Evolutionary conservation across 306 rosid genomes (phyloP).

Genomic region (Fagus sylvatica): DNA sequence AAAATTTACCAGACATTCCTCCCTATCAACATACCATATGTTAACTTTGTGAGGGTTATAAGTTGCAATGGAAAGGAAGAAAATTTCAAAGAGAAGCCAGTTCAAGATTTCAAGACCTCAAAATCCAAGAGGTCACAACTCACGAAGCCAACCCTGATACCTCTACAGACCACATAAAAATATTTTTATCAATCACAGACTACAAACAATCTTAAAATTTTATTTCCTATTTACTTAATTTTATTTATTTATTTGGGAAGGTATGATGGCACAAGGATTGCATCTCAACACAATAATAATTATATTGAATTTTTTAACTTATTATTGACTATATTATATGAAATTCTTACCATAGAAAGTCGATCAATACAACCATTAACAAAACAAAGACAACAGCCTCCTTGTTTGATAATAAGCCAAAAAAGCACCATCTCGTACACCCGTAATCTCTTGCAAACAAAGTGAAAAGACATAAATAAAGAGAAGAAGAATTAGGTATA

Average conservation of each 20-base stretch:
- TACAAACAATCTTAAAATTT: neutral
- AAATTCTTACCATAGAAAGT: neutral
- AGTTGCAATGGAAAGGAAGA: neutral
- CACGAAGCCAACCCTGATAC: neutral
- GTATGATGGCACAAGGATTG: neutral
- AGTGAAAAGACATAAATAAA: neutral
- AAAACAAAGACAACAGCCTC: too few relatives aligned
- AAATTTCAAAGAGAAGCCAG: neutral
- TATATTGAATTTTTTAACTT: neutral
- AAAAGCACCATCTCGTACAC: neutral
- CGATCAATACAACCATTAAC: neutral
- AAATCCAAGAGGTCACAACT: neutral
- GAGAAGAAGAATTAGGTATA: neutral
- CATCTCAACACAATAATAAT: neutral
- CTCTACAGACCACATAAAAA: neutral
- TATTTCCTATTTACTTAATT: neutral
- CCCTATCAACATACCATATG: neutral
- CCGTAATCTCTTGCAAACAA: conserved; percentile 31
- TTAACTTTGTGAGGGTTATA: neutral
- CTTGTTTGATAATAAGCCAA: too few relatives aligned
- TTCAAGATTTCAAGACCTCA: neutral
- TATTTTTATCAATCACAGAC: neutral
- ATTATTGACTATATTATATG: neutral
- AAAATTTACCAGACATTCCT: neutral
- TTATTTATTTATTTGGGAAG: neutral